phyloP scores from a whole-genome alignment of 1,284 basidiomycete species.

The Rhodotorula sp. region DNA sequence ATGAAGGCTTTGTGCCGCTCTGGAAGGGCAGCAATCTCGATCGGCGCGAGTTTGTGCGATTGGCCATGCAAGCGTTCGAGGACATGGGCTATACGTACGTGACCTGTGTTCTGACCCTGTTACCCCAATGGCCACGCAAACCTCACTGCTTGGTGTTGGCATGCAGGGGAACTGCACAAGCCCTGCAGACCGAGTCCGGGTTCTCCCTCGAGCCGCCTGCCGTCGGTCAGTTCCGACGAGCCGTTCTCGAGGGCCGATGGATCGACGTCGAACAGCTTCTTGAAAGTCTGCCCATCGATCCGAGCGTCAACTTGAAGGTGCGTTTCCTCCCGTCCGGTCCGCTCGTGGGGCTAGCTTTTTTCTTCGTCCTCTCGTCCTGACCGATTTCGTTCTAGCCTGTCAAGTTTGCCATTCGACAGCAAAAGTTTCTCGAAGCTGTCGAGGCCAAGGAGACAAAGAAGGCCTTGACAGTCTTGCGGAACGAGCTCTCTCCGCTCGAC shows the following conservation, averaged over 20 bases:
- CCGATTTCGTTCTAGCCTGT: conserved; percentile 56
- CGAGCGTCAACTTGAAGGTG: conserved; percentile 35
- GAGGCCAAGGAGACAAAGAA: conserved; percentile 76
- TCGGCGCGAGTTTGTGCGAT: conserved; percentile 84
- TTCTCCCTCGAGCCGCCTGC: conserved; percentile 76
- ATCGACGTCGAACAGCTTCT: conserved; percentile 72
- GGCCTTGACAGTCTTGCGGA: conserved; percentile 80
- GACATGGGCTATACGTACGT: conserved; percentile 92
- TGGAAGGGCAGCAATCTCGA: conserved; percentile 57
- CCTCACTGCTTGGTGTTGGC: not conserved
- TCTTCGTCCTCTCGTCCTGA: not conserved
- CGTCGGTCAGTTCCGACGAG: conserved; percentile 76
- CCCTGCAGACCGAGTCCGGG: conserved; percentile 88
- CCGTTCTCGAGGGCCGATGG: conserved; percentile 84
- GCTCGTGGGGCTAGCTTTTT: no score
- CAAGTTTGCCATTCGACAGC: conserved; percentile 85
- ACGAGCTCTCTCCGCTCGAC: conserved; percentile 78
- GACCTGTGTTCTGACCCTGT: not conserved
- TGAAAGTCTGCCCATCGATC: conserved; percentile 50
- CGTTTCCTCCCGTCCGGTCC: not conserved
- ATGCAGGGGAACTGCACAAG: conserved; percentile 78
- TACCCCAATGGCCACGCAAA: not conserved
- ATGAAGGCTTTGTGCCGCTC: conserved; percentile 50
- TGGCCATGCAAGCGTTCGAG: conserved; percentile 83
- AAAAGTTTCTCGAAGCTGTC: conserved; percentile 94